These are phyloP conservation scores for Draba incana DNA, from an alignment of 345 rosid genomes.

Conservation along the genomic window DNA sequence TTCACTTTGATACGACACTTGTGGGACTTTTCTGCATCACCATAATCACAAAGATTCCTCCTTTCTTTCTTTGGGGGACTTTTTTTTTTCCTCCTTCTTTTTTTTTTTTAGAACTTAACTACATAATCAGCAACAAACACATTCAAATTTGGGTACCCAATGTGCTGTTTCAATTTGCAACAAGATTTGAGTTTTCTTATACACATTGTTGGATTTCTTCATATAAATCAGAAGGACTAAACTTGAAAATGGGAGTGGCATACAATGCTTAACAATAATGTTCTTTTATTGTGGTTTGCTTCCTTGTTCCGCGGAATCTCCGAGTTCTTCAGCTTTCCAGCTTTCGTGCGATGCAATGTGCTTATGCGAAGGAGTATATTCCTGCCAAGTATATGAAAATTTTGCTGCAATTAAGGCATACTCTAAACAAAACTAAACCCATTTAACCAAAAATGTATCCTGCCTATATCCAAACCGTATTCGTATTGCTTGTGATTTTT, in stretches of 20 bases:
- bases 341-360: conserved; percentile 86
- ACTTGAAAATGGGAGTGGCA: conserved; percentile 32
- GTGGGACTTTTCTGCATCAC: conserved; percentile 41
- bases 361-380: conserved; percentile 68
- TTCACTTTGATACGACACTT: conserved; percentile 37
- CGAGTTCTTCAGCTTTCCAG: conserved; percentile 82
- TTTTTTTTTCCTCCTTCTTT: neutral
- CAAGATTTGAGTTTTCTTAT: conserved; percentile 35
- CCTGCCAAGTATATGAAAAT: conserved; percentile 46
- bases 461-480: neutral
- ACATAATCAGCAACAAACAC: conserved; percentile 29
- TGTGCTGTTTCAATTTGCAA: conserved; percentile 31
- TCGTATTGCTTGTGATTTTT: neutral
- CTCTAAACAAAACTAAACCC: neutral
- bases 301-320: conserved; percentile 53
- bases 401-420: neutral
- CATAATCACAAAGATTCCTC: conserved; percentile 36
- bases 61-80: conserved; percentile 28
- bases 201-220: conserved; percentile 27
- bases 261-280: conserved; percentile 15
- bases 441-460: neutral
- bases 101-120: conserved; percentile 13
- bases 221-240: conserved; percentile 24
- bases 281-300: conserved; percentile 33
- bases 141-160: conserved; percentile 27